Percentiles rank a stretch among this genome's conserved stretches.
Conservation (phyloP, 495 filamentous ascomycete genomes). For the Hypoxylon trugodes region DNA sequence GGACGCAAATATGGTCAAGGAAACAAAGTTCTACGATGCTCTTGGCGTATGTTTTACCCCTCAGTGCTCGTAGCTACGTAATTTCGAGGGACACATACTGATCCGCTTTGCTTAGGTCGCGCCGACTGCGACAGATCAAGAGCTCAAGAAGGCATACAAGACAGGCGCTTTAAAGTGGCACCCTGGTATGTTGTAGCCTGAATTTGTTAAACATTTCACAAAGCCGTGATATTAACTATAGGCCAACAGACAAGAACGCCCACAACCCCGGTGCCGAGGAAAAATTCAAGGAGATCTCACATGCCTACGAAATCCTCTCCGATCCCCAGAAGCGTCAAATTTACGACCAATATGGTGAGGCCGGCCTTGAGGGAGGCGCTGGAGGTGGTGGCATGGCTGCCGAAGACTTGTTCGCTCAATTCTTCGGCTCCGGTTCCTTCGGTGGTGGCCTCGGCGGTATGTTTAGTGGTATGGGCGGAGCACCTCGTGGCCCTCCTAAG, state of each 20-base stretch:
- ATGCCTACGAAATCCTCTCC: constrained; percentile 92
- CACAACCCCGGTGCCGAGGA: constrained; percentile 92
- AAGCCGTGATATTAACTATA: constrained; percentile 31
- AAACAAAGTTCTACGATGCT: constrained; percentile 85
- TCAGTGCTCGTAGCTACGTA: background rate
- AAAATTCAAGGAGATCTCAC: constrained; percentile 97
- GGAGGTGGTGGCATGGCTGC: constrained; percentile 89
- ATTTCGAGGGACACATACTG: constrained; percentile 16
- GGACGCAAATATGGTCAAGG: constrained; percentile 80
- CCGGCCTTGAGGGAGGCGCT: constrained; percentile 89
- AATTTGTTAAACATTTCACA: background rate
- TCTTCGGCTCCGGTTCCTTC: constrained; percentile 83
- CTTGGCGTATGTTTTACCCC: constrained; percentile 73
- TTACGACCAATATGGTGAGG: constrained; percentile 98
- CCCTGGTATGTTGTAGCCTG: constrained; percentile 68
- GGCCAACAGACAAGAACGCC: constrained; percentile 84
- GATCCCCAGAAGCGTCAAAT: constrained; percentile 88
- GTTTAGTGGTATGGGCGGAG: constrained; percentile 86
- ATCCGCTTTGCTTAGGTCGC: constrained; percentile 65
- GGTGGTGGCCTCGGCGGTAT: constrained; percentile 83
- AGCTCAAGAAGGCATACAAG: constrained; percentile 91
- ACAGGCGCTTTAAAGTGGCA: constrained; percentile 89
- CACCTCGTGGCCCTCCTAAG: constrained; percentile 86
- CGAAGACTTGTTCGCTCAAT: constrained; percentile 96
- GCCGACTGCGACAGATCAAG: constrained; percentile 74